phyloP scores from a whole-genome alignment of 129 eudicot genomes.

The Mikania micrantha region DNA sequence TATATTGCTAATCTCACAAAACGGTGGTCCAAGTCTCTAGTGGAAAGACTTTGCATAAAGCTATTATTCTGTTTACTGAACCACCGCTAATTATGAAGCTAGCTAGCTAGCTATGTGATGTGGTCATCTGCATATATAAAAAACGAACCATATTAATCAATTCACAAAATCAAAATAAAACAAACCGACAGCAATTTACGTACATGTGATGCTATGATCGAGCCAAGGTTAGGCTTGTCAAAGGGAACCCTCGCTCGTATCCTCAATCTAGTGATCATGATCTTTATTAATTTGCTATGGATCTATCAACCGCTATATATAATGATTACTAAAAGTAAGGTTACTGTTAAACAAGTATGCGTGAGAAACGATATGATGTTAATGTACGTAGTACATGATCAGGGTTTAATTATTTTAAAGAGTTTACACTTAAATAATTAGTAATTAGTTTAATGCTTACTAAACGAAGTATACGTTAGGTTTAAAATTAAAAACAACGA shows the following conservation, averaged over 20 bases:
- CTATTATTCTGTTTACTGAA: constrained; percentile 10
- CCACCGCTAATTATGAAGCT: constrained; percentile 1
- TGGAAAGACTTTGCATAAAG: constrained; percentile 32
- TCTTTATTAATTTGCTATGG: neutral
- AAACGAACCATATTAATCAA: neutral
- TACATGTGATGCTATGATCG: constrained; percentile 11
- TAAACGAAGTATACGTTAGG: no score
- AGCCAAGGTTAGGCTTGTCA: neutral
- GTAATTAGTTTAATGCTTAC: no score
- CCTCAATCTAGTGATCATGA: constrained; percentile 9
- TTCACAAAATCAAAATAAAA: neutral
- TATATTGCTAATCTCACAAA: constrained; percentile 12
- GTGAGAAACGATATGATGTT: no score
- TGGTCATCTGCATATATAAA: neutral
- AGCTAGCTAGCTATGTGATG: neutral
- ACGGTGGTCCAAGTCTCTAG: constrained; percentile 29
- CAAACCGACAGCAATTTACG: no score
- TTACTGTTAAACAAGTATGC: no score
- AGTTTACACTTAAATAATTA: no score
- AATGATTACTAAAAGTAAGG: no score
- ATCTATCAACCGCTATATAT: neutral
- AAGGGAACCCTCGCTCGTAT: no score
- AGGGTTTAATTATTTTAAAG: no score
- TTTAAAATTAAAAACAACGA: no score
- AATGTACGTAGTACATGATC: no score